Base-by-base conservation (phyloP, 495 filamentous ascomycete species). In the Lasiosphaeriaceae sp. region DNA sequence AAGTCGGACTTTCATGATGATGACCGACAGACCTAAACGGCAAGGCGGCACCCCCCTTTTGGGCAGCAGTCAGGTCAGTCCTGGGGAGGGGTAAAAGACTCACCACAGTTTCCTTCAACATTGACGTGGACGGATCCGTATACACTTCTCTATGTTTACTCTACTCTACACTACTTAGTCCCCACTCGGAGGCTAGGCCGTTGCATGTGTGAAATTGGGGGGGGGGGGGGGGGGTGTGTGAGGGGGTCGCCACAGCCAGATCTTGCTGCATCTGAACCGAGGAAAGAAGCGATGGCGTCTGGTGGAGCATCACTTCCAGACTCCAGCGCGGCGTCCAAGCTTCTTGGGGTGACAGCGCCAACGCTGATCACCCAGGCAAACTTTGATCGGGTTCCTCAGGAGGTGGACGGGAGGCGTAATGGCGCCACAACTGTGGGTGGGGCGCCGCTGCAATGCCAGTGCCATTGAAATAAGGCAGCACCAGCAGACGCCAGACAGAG, bases 341-440 rank as follows among this genome's bases (percentile, higher is more conserved):
- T 37, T 52, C 47, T 43, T 31, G 41, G 39, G 47, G 44, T 20
- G 46, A 31, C 31, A 51, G 52, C 52, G 52, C 57, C 61, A 59
- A 56, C n/a, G 59, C 47, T 20, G 57, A 63, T 57, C 50, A 54
- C 46, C 53, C 54, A 52, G 17, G 20, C 16, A 31, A 31, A 31
- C 9, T 31, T 31, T 31, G 26, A 9, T 43, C 39, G 16, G 5
- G 31, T 43, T 44, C 37, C 52, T 54, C 37, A 45, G 54, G 55
- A 64, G 57, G 59, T 56, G 57, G 50, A 50, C 58, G 58, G 61
- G 56, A 65, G 62, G 59, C 62, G 62, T 58, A 62, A 54, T 47
- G 26, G 55, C 52, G 60, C 57, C 63, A 63, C 56, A 52, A 53
- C 41, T 61, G 50, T 39, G 23, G 29, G 17, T 24, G 22, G 54